Conservation (phyloP, 768 basidiomycete genomes). For the Brasilioporus rufonigricans region DNA sequence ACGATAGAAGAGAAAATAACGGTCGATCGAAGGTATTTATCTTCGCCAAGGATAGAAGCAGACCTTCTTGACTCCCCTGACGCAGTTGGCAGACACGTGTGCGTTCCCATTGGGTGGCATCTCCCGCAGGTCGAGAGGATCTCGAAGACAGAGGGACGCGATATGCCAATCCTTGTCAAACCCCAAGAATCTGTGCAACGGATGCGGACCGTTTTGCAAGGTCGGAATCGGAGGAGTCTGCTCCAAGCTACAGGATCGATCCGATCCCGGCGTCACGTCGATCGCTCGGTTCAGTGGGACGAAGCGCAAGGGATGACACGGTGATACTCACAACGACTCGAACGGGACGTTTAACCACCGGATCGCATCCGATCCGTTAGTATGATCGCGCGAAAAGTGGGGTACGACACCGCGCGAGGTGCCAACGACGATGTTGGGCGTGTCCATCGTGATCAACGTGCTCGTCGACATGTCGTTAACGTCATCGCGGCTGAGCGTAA, state of each 20-base stretch:
- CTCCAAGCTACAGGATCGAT: slow-evolving; percentile 53
- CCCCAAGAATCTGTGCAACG: slow-evolving; percentile 68
- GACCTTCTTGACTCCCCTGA: slow-evolving; percentile 74
- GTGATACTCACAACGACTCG: slow-evolving; percentile 83
- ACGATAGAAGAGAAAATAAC: too few species aligned
- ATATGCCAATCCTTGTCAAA: slow-evolving; percentile 48
- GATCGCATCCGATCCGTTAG: slow-evolving; percentile 44
- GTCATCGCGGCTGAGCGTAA: slow-evolving; percentile 21
- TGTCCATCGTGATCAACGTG: slow-evolving; percentile 42
- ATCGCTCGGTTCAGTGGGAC: background rate
- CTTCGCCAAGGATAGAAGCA: slow-evolving; percentile 4
- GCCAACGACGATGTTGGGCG: slow-evolving; percentile 58
- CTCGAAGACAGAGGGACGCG: slow-evolving; percentile 58
- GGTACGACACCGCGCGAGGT: slow-evolving; percentile 76
- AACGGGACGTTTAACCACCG: slow-evolving; percentile 71
- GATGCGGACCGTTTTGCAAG: slow-evolving; percentile 46
- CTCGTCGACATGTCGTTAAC: background rate
- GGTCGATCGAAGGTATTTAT: background rate
- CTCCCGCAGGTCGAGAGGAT: slow-evolving; percentile 60
- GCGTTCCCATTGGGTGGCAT: slow-evolving; percentile 73
- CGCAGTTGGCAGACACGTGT: slow-evolving; percentile 53
- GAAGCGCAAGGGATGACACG: background rate
- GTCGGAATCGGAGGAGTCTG: slow-evolving; percentile 65
- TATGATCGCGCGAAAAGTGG: slow-evolving; percentile 69
- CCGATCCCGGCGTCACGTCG: background rate